Percentiles rank a stretch among this genome's conserved stretches.
phyloP scores from a whole-genome alignment of 345 rosid genomes.

The Aurinia saxatilis region DNA sequence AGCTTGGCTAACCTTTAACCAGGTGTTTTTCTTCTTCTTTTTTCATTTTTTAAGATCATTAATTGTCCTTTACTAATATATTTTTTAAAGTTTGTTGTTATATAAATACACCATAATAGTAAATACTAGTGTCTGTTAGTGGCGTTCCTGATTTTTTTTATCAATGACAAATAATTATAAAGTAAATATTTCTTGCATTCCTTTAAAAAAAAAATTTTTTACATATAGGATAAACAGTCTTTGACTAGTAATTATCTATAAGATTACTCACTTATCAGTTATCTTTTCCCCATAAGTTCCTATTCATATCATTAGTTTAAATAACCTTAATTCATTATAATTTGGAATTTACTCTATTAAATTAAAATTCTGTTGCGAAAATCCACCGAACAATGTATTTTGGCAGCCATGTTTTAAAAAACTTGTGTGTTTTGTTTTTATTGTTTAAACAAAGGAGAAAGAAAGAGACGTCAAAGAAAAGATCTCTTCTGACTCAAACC shows the following conservation, averaged over 20 bases:
- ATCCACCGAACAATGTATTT: constrained; percentile 15
- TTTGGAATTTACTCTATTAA: background rate
- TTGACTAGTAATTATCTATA: background rate
- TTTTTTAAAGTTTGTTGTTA: no score
- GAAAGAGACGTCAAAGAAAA: constrained; percentile 28
- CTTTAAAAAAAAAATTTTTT: no score
- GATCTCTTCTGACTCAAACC: constrained; percentile 16
- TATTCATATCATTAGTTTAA: no score
- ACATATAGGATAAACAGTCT: background rate
- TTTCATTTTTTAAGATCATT: background rate
- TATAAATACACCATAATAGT: background rate
- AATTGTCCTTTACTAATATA: no score
- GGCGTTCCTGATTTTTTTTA: background rate
- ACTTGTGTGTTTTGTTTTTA: no score
- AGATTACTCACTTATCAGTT: background rate
- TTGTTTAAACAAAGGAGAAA: background rate
- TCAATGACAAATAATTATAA: background rate
- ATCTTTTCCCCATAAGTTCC: background rate
- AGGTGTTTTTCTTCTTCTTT: constrained; percentile 8
- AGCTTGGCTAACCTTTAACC: constrained; percentile 20
- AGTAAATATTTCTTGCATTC: background rate
- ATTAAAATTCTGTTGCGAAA: constrained; percentile 19
- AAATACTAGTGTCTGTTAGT: background rate
- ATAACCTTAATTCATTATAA: no score
- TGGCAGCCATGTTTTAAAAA: background rate